phyloP scores from a whole-genome alignment of 768 basidiomycete species.

The Pisolithus tinctorius region DNA sequence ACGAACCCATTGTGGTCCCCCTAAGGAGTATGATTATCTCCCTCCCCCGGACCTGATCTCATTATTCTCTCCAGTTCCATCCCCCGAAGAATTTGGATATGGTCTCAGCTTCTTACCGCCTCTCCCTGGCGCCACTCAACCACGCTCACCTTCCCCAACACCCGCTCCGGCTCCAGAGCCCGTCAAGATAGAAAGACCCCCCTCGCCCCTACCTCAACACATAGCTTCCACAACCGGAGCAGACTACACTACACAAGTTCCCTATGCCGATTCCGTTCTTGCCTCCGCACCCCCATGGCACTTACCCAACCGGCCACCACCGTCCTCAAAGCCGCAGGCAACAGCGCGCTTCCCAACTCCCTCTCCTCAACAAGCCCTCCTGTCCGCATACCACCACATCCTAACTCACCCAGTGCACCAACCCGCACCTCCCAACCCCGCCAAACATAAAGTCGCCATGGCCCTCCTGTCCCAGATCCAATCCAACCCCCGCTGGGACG shows the following conservation, averaged over 20 bases:
- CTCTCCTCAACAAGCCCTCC: conserved; percentile 55
- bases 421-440: conserved; percentile 45
- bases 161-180: conserved; percentile 25
- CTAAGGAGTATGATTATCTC: conserved; percentile 31
- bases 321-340: conserved; percentile 11
- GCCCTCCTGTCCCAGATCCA: conserved; percentile 56
- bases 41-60: conserved; percentile 10
- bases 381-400: conserved; percentile 71
- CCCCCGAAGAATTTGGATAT: neutral
- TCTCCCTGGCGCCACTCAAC: conserved; percentile 24
- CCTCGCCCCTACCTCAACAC: conserved; percentile 39
- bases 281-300: conserved; percentile 64
- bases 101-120: conserved; percentile 28
- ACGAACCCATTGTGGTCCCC: conserved; percentile 6
- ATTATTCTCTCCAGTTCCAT: neutral
- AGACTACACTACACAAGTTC: conserved; percentile 65
- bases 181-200: conserved; percentile 25
- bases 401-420: conserved; percentile 60
- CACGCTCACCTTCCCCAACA: conserved; percentile 30
- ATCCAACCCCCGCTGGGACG: conserved; percentile 56
- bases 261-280: conserved; percentile 69
- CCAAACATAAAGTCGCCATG: conserved; percentile 73
- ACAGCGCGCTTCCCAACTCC: conserved; percentile 38
- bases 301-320: conserved; percentile 41
- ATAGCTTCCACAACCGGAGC: conserved; percentile 41